phyloP scores from a whole-genome alignment of 1,284 basidiomycete species.

The Sporisorium exsertum region DNA sequence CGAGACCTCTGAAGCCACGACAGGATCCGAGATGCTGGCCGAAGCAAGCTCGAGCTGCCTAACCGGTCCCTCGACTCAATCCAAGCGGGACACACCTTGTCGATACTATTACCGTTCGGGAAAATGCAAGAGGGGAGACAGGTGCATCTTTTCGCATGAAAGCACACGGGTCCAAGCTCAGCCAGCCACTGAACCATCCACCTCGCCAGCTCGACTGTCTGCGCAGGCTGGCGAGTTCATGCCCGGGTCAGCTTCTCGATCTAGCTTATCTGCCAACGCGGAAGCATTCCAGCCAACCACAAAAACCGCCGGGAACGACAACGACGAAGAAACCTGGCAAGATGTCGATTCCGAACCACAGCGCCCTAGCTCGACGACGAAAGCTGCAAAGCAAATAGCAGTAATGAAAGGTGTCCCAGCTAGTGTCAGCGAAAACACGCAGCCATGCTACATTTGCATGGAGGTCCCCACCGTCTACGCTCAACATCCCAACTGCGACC shows the following conservation, averaged over 20 bases:
- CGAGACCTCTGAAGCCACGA: neutral
- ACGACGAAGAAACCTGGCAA: conserved; percentile 20
- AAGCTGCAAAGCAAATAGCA: neutral
- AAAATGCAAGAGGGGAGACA: conserved; percentile 30
- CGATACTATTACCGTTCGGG: conserved; percentile 41
- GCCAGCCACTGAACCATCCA: neutral
- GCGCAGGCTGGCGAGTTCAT: conserved; percentile 18
- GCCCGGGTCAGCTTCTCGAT: neutral
- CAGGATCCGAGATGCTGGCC: conserved; percentile 6
- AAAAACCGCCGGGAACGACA: neutral
- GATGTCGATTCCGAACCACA: neutral
- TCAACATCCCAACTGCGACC: conserved; percentile 45
- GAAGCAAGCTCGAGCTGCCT: conserved; percentile 9
- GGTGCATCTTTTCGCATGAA: conserved; percentile 41
- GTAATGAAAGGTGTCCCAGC: conserved; percentile 19
- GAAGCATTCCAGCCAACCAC: conserved; percentile 11
- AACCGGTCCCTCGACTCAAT: neutral
- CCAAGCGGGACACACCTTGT: conserved; percentile 19
- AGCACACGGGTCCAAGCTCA: neutral
- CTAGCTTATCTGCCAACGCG: conserved; percentile 20
- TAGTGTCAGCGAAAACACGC: conserved; percentile 13
- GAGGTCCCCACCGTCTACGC: conserved; percentile 38
- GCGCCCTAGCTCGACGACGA: neutral
- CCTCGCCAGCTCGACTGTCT: neutral
- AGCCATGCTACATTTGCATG: conserved; percentile 47